Conservation (phyloP, 164 flowering plant genomes). For the Amborella trichopoda region DNA sequence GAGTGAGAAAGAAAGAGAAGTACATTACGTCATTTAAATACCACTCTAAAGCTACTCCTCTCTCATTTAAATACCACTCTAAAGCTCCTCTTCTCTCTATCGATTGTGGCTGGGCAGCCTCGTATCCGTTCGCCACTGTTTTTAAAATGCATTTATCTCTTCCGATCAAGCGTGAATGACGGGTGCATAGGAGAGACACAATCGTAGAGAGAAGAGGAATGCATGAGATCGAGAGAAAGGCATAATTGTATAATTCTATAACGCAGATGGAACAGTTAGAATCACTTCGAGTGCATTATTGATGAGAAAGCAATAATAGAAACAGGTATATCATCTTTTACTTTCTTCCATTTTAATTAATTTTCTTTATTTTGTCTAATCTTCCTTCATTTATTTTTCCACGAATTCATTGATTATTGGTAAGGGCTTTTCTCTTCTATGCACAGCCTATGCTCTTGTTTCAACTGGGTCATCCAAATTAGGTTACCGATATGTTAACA, state of each 20-base stretch:
- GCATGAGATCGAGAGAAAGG: no score
- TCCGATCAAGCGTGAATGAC: no score
- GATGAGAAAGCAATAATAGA: constrained; percentile 14
- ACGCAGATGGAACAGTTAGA: constrained; percentile 25
- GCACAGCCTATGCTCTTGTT: constrained; percentile 52
- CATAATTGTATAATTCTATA: background rate
- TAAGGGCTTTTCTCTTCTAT: background rate
- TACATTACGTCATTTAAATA: no score
- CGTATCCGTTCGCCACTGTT: no score
- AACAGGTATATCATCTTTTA: constrained; percentile 10
- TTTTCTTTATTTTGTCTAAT: background rate
- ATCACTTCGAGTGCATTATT: constrained; percentile 17
- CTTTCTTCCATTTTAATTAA: background rate
- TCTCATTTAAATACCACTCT: no score
- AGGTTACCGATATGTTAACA: constrained; percentile 41
- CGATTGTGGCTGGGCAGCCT: no score
- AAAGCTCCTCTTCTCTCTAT: no score
- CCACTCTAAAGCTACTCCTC: no score
- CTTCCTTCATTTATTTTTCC: background rate
- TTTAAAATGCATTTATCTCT: no score
- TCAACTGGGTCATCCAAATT: constrained; percentile 37
- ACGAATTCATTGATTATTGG: background rate
- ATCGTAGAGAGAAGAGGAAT: no score
- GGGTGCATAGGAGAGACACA: no score
- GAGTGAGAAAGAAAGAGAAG: no score